Percentiles rank a stretch among this genome's conserved stretches.
These are phyloP conservation scores for Lasiodiplodia sp. DNA, from an alignment of 2,329 filamentous ascomycete species.

Conservation along the genomic window DNA sequence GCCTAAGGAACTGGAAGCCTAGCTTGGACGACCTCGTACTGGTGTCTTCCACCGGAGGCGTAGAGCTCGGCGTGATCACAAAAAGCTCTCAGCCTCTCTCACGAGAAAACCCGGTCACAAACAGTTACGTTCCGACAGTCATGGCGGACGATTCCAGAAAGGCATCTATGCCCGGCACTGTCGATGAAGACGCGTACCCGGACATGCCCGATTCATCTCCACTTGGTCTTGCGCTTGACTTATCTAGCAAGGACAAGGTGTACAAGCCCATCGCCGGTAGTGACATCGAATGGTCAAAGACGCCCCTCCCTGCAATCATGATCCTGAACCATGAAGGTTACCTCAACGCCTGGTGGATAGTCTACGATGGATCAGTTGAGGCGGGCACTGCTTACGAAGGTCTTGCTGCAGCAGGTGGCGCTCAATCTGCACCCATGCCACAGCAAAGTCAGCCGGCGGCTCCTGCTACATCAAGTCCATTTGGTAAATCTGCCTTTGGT, in stretches of 20 bases:
- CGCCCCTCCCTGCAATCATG: constrained; percentile 83
- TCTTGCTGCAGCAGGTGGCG: constrained; percentile 60
- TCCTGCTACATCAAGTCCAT: constrained; percentile 33
- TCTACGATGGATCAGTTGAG: constrained; percentile 86
- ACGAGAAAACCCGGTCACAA: constrained; percentile 65
- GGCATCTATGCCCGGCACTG: constrained; percentile 43
- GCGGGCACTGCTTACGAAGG: constrained; percentile 76
- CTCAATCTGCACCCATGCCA: constrained; percentile 29
- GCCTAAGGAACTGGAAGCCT: constrained; percentile 81
- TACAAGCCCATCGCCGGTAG: constrained; percentile 74
- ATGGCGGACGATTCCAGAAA: constrained; percentile 76
- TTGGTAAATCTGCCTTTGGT: constrained; percentile 40
- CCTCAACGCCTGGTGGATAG: constrained; percentile 86
- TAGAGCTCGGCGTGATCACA: constrained; percentile 80
- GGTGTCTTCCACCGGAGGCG: constrained; percentile 79
- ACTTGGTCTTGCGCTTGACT: constrained; percentile 80
- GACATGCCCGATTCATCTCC: constrained; percentile 75
- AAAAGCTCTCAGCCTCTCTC: constrained; percentile 74
- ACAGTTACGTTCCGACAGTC: constrained; percentile 76
- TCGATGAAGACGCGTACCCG: constrained; percentile 44
- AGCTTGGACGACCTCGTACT: constrained; percentile 82
- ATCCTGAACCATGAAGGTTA: constrained; percentile 89
- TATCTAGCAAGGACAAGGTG: constrained; percentile 83
- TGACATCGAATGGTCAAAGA: constrained; percentile 76
- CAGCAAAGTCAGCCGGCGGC: constrained; percentile 33